A percentile compares a stretch with the other conserved stretches of the same genome.
Conservation (phyloP, 768 basidiomycete species). For the Amanita inopinata region DNA sequence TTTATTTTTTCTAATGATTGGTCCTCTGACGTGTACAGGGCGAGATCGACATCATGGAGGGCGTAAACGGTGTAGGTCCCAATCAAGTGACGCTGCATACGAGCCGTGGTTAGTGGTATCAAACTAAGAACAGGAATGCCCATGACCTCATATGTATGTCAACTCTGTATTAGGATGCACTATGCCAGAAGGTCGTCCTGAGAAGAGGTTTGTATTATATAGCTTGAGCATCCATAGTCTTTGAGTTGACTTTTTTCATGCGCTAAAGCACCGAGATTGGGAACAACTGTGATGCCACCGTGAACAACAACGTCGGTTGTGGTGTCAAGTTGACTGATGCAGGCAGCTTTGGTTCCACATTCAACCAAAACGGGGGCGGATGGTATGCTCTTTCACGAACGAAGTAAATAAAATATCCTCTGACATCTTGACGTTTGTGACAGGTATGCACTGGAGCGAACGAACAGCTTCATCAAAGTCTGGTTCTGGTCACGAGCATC, state of each 20-base stretch:
- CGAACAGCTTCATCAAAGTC: conserved; percentile 45
- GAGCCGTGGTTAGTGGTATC: conserved; percentile 25
- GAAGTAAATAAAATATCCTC: neutral
- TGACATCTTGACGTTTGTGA: neutral
- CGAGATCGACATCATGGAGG: conserved; percentile 46
- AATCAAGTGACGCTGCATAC: conserved; percentile 53
- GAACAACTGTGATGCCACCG: conserved; percentile 40
- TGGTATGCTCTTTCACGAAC: conserved; percentile 29
- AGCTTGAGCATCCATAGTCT: no score
- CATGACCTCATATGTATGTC: no score
- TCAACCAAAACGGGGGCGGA: conserved; percentile 54
- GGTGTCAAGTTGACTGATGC: conserved; percentile 34
- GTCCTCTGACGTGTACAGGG: conserved; percentile 22
- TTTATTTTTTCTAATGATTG: neutral
- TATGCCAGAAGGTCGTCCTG: conserved; percentile 34
- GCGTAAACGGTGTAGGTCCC: conserved; percentile 45
- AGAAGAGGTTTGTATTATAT: conserved; percentile 34
- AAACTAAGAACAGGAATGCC: no score
- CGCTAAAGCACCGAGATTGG: conserved; percentile 23
- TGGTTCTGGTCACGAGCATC: conserved; percentile 61
- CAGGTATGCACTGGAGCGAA: conserved; percentile 60
- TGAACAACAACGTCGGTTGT: conserved; percentile 45
- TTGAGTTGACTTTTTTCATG: no score
- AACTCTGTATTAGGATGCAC: conserved; percentile 41
- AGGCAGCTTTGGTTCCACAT: conserved; percentile 44